Evolutionary conservation across 345 rosid genomes (phyloP).

Genomic region (Carallia brachiata): DNA sequence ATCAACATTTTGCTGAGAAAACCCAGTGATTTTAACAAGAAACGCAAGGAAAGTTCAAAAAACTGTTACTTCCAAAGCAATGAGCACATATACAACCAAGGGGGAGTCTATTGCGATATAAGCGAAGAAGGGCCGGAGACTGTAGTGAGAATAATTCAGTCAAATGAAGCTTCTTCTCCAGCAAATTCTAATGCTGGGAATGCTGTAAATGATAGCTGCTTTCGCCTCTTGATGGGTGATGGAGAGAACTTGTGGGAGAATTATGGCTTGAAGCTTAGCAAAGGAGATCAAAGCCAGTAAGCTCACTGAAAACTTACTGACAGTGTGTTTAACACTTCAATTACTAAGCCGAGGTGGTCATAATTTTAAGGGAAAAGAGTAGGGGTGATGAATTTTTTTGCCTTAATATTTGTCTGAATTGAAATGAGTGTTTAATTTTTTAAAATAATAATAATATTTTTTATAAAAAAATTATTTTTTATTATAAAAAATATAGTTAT

Average conservation of each 20-base stretch:
- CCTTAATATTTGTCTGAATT: no score
- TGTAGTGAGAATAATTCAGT: neutral
- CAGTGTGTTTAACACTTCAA: neutral
- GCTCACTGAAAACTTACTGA: neutral
- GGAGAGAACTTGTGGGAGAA: conserved; percentile 79
- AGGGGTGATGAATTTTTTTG: no score
- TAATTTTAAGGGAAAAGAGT: neutral
- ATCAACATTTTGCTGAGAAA: conserved; percentile 38
- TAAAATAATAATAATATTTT: no score
- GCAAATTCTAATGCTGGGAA: conserved; percentile 56
- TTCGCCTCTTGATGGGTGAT: conserved; percentile 76
- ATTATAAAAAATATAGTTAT: no score
- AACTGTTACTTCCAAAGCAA: conserved; percentile 38
- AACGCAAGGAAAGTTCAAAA: conserved; percentile 61
- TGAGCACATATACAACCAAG: conserved; percentile 36
- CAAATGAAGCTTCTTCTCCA: conserved; percentile 45
- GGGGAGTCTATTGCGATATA: conserved; percentile 37
- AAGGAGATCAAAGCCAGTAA: conserved; percentile 49
- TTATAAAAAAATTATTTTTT: no score
- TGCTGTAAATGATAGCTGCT: conserved; percentile 56
- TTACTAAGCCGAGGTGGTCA: neutral
- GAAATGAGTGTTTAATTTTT: no score
- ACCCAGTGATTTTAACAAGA: conserved; percentile 45
- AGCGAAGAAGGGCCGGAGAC: conserved; percentile 17
- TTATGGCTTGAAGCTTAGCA: conserved; percentile 71